phyloP scores from a whole-genome alignment of 805 yeast genomes.

The Groenewaldozyma tartarivorans region DNA sequence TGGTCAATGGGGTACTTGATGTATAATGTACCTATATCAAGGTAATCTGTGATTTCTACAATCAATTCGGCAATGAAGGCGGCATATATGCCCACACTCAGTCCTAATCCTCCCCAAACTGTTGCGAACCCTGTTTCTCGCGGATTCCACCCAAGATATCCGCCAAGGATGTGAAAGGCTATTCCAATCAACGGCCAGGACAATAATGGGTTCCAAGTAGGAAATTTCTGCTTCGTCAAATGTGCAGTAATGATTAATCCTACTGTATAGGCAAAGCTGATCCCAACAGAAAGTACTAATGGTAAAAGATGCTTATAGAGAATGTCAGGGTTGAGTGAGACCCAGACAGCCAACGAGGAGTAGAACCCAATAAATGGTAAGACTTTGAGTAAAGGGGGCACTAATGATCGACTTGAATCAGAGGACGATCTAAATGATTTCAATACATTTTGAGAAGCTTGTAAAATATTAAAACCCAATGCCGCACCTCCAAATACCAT shows the following conservation, averaged over 20 bases:
- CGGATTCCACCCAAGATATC: conserved; percentile 24
- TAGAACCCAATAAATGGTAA: conserved; percentile 60
- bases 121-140: conserved; percentile 39
- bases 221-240: conserved; percentile 69
- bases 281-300: conserved; percentile 58
- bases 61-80: conserved; percentile 71
- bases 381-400: conserved; percentile 42
- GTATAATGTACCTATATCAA: conserved; percentile 74
- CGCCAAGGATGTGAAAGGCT: conserved; percentile 20
- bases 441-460: conserved; percentile 60
- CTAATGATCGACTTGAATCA: conserved; percentile 14
- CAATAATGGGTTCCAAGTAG: conserved; percentile 57
- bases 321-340: conserved; percentile 38
- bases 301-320: conserved; percentile 37
- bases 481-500: conserved; percentile 45
- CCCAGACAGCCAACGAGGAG: conserved; percentile 36
- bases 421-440: conserved; percentile 32
- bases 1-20: conserved; percentile 43
- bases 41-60: conserved; percentile 63
- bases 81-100: conserved; percentile 60
- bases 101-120: conserved; percentile 64
- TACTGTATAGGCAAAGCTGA: conserved; percentile 72
- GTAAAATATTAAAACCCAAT: conserved; percentile 54
- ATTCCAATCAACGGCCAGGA: conserved; percentile 35
- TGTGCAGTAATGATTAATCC: conserved; percentile 87